Evolutionary conservation across 129 eudicot genomes (phyloP).

Genomic region (Pseudognaphalium luteoalbum): DNA sequence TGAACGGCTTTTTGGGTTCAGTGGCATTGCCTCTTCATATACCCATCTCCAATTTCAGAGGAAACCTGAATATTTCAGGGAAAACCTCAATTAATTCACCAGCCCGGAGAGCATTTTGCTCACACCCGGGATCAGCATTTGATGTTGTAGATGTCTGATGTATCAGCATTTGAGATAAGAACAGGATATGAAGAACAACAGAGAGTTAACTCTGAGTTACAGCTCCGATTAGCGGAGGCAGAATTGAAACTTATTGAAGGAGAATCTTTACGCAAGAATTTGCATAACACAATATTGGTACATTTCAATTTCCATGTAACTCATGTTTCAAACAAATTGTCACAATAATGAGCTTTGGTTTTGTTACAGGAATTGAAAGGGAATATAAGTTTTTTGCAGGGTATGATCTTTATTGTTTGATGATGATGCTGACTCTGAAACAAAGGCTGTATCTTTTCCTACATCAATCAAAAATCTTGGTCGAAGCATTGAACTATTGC

Average conservation of each 20-base stretch:
- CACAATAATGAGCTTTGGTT: constrained; percentile 10
- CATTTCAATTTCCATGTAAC: background rate
- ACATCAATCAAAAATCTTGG: constrained; percentile 69
- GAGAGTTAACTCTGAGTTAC: constrained; percentile 53
- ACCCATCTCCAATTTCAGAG: too few relatives aligned
- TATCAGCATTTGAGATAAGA: constrained; percentile 29
- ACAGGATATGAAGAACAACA: constrained; percentile 72
- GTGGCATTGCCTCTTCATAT: too few relatives aligned
- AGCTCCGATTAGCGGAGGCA: constrained; percentile 75
- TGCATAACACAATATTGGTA: constrained; percentile 94
- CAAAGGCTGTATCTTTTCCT: constrained; percentile 66
- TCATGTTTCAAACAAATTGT: background rate
- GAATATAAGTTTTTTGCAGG: too few relatives aligned
- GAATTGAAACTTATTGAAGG: constrained; percentile 81
- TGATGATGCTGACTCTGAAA: constrained; percentile 48
- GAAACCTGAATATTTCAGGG: too few relatives aligned
- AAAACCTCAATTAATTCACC: too few relatives aligned
- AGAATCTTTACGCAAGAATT: constrained; percentile 78
- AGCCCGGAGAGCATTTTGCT: too few relatives aligned
- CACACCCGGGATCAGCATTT: too few relatives aligned
- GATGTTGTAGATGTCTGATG: constrained; percentile 60
- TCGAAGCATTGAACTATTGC: constrained; percentile 75
- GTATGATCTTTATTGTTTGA: too few relatives aligned
- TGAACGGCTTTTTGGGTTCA: too few relatives aligned
- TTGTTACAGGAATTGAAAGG: constrained; percentile 57